Percentiles rank a stretch among this genome's conserved stretches.
These are phyloP conservation scores for Olyra latifolia DNA, from an alignment of 176 grass and related monocot species.

Conservation along the genomic window DNA sequence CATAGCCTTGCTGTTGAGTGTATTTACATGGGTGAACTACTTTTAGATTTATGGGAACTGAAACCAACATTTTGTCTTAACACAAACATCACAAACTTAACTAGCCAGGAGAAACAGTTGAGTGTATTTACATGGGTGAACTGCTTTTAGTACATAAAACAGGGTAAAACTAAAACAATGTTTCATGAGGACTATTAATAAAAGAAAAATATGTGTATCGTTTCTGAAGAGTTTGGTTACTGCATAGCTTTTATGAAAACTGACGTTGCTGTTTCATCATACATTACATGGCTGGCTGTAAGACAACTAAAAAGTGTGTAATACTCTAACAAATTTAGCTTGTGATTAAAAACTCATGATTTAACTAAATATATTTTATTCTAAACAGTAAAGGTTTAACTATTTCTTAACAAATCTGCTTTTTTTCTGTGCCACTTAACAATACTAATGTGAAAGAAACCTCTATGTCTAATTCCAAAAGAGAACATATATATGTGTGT, in stretches of 20 bases:
- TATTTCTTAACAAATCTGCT: too few species aligned
- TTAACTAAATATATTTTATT: slow-evolving; percentile 10
- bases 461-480: too few species aligned
- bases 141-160: slow-evolving; percentile 18
- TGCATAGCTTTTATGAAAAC: not conserved
- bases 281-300: not conserved
- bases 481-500: too few species aligned
- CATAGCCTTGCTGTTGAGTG: too few species aligned
- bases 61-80: too few species aligned
- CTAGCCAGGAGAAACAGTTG: too few species aligned
- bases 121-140: not conserved
- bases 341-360: slow-evolving; percentile 3
- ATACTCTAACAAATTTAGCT: not conserved
- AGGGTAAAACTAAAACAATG: not conserved
- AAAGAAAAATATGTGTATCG: not conserved
- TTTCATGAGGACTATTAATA: slow-evolving; percentile 1
- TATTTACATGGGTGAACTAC: too few species aligned
- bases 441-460: too few species aligned
- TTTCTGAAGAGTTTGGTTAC: not conserved
- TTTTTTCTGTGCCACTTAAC: too few species aligned
- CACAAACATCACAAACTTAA: too few species aligned
- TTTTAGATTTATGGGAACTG: too few species aligned
- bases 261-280: not conserved
- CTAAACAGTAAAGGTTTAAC: not conserved
- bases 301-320: not conserved